Evolutionary conservation across 2,329 filamentous ascomycete genomes (phyloP).

Genomic region (Hypoxylon sp.): DNA sequence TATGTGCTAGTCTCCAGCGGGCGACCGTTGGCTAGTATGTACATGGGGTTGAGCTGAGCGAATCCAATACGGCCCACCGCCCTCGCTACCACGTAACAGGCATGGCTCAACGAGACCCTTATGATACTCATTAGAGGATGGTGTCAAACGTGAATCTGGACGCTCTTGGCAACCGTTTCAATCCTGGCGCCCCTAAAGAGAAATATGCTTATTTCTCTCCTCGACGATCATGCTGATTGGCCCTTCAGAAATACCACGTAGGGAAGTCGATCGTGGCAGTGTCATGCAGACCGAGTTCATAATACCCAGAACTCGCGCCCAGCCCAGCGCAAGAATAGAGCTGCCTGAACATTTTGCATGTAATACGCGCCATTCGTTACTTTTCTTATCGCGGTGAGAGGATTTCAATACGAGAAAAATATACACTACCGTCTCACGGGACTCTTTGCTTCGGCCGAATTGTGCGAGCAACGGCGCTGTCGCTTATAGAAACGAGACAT

Average conservation of each 20-base stretch:
- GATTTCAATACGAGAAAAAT: conserved; percentile 20
- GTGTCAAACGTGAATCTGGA: conserved; percentile 6
- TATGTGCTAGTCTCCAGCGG: conserved; percentile 9
- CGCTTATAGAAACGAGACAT: conserved; percentile 6
- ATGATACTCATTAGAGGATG: background rate
- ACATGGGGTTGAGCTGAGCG: conserved; percentile 17
- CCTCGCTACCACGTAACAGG: conserved; percentile 10
- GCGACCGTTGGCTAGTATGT: background rate
- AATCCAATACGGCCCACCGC: background rate
- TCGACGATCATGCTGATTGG: conserved; percentile 68
- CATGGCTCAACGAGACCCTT: conserved; percentile 5
- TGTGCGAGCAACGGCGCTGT: conserved; percentile 14
- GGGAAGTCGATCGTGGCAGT: conserved; percentile 53
- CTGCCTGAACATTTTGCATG: background rate
- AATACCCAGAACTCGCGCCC: conserved; percentile 3
- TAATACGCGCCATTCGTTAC: conserved; percentile 5
- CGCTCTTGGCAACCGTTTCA: conserved; percentile 5
- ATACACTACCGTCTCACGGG: background rate
- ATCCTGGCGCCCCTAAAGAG: background rate
- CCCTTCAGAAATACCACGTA: too few species aligned
- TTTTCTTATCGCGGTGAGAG: background rate
- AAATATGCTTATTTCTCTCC: conserved; percentile 52
- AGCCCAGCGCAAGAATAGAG: background rate
- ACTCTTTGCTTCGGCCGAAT: conserved; percentile 16
- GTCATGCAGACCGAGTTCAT: conserved; percentile 3